Evolutionary conservation across 2,329 filamentous ascomycete genomes (phyloP).

Genomic region (Calonectria pseudoreteaudii): DNA sequence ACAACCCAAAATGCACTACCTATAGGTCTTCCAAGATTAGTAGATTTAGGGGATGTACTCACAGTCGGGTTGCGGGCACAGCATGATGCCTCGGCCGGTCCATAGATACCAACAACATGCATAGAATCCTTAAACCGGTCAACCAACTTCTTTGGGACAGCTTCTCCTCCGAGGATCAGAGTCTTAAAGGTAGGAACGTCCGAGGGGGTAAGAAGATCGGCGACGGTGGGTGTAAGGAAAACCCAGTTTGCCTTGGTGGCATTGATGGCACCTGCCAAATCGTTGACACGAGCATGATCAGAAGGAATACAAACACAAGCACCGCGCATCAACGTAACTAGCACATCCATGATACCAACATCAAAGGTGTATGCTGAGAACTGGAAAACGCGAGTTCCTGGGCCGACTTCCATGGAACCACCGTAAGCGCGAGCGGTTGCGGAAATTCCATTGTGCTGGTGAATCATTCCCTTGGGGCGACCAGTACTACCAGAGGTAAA

Average conservation of each 20-base stretch:
- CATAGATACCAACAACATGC: constrained; percentile 29
- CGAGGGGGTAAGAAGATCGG: constrained; percentile 4
- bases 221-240: constrained; percentile 14
- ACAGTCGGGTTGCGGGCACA: constrained; percentile 29
- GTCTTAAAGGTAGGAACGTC: constrained; percentile 6
- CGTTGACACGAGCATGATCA: constrained; percentile 35
- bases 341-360: constrained; percentile 51
- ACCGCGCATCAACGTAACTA: constrained; percentile 51
- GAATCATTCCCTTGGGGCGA: constrained; percentile 64
- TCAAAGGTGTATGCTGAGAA: constrained; percentile 52
- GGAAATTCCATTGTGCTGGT: constrained; percentile 22
- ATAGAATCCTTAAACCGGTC: constrained; percentile 32
- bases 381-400: constrained; percentile 28
- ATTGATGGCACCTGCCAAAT: constrained; percentile 4
- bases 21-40: constrained; percentile 8
- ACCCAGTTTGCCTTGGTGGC: constrained; percentile 3
- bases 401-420: constrained; percentile 9
- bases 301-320: constrained; percentile 54
- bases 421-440: constrained; percentile 14
- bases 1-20: constrained; percentile 15
- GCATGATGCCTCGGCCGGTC: constrained; percentile 32
- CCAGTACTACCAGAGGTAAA: constrained; percentile 69
- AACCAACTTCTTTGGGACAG: constrained; percentile 20
- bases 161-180: constrained; percentile 32
- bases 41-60: constrained; percentile 7